phyloP scores from a whole-genome alignment of 768 basidiomycete genomes.

The Leccinum broughii region DNA sequence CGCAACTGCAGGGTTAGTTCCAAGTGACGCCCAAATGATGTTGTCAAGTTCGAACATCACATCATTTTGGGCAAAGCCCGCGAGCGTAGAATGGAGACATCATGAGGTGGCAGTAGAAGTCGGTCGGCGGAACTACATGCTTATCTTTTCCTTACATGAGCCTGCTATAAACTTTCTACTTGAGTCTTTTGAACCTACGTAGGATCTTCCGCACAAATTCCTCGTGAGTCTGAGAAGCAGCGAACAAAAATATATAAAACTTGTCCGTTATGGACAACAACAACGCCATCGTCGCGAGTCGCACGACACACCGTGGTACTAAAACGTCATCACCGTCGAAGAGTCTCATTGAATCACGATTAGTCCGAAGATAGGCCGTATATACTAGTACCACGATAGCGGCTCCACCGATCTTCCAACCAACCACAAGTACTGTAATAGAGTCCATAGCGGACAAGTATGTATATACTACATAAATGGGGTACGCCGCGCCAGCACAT shows the following conservation, averaged over 20 bases:
- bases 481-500: conserved; percentile 2
- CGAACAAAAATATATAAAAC: background rate
- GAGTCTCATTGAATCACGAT: background rate
- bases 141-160: background rate
- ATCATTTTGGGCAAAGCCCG: background rate
- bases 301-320: background rate
- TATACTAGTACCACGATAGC: conserved; percentile 3
- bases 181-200: background rate
- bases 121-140: background rate
- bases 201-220: background rate
- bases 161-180: background rate
- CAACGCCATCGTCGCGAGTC: background rate
- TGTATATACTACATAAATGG: conserved; percentile 8
- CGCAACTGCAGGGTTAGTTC: background rate
- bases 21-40: background rate
- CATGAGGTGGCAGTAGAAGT: background rate
- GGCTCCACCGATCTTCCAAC: background rate
- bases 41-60: background rate
- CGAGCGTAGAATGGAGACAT: background rate
- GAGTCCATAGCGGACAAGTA: conserved; percentile 6
- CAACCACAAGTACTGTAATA: conserved; percentile 4
- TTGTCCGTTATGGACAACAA: background rate
- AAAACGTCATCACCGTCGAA: background rate
- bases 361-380: background rate
- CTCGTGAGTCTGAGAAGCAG: background rate